phyloP scores from a whole-genome alignment of 768 basidiomycete genomes.

The Tephrocybe sp. region DNA sequence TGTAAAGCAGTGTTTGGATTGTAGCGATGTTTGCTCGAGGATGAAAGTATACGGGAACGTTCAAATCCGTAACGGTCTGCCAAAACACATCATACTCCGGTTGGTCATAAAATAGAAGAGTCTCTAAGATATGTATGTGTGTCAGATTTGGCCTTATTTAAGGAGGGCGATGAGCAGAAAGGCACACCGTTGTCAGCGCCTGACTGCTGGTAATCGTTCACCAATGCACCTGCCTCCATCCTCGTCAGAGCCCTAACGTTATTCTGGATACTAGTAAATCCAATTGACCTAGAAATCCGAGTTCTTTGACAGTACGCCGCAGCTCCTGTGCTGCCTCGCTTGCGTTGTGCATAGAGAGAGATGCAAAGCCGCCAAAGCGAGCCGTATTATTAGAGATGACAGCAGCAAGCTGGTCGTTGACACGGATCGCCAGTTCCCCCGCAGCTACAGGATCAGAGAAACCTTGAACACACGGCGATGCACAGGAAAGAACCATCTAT shows the following conservation, averaged over 20 bases:
- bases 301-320: conserved; percentile 36
- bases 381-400: conserved; percentile 37
- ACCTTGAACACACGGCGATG: conserved; percentile 38
- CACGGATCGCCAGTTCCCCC: conserved; percentile 30
- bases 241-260: not conserved
- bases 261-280: not conserved
- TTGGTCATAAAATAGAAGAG: conserved; percentile 37
- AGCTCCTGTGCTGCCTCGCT: conserved; percentile 38
- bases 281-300: conserved; percentile 37
- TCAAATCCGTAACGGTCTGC: conserved; percentile 34
- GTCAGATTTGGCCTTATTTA: not conserved
- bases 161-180: not conserved
- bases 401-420: conserved; percentile 37
- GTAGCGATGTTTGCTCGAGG: conserved; percentile 30
- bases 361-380: conserved; percentile 42
- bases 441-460: conserved; percentile 33
- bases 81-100: conserved; percentile 40
- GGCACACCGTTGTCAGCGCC: conserved; percentile 34
- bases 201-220: conserved; percentile 46
- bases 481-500: conserved; percentile 42
- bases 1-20: conserved; percentile 25
- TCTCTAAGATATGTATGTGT: conserved; percentile 20
- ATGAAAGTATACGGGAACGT: conserved; percentile 41
- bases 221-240: conserved; percentile 31
- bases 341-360: conserved; percentile 46